Evolutionary conservation across 768 basidiomycete genomes (phyloP).

Genomic region (Podaxis sp.): DNA sequence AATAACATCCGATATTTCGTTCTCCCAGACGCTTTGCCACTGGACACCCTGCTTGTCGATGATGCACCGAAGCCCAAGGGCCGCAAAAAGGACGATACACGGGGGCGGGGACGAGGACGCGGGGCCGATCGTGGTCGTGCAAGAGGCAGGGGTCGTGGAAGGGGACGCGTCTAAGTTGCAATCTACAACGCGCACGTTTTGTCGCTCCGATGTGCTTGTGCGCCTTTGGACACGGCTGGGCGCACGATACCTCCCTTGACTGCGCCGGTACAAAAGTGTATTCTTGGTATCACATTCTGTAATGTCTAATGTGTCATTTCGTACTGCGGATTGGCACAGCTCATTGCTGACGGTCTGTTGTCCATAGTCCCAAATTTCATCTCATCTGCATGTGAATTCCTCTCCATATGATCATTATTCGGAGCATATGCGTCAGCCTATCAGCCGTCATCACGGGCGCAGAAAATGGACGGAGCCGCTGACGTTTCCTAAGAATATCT

Average conservation of each 20-base stretch:
- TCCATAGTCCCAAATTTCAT: not conserved
- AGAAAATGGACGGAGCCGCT: not conserved
- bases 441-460: not conserved
- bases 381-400: not conserved
- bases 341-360: not conserved
- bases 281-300: conserved; percentile 1
- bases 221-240: not conserved
- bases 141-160: conserved; percentile 34
- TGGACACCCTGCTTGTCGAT: conserved; percentile 96
- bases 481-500: not conserved
- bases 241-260: not conserved
- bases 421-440: not conserved
- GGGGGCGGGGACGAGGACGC: conserved; percentile 60
- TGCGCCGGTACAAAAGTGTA: conserved; percentile 5
- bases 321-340: not conserved
- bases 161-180: conserved; percentile 21
- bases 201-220: not conserved
- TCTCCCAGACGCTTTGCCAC: conserved; percentile 93
- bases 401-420: not conserved
- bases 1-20: conserved; percentile 97
- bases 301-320: not conserved
- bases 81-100: conserved; percentile 79
- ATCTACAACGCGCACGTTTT: conserved; percentile 11
- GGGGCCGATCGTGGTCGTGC: conserved; percentile 50
- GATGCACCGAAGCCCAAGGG: conserved; percentile 96